A percentile compares a stretch with the other conserved stretches of the same genome.
Conservation (phyloP, 2,329 filamentous ascomycete genomes). For the Trematosphaeria pertusa region DNA sequence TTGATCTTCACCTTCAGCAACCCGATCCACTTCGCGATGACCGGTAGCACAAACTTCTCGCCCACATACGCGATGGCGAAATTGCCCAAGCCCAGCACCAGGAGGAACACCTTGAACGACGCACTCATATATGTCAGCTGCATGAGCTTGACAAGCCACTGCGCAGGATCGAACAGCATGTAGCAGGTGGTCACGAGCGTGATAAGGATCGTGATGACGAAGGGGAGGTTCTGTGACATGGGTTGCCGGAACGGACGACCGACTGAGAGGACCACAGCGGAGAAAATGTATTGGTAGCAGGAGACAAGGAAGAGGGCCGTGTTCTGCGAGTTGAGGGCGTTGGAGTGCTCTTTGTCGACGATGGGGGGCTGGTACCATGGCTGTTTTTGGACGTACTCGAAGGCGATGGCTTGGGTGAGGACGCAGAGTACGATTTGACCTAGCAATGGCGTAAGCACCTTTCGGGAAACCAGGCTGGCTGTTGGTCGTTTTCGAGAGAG, state of each 20-base stretch:
- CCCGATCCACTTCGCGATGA: constrained; percentile 72
- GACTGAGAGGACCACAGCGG: constrained; percentile 88
- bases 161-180: constrained; percentile 78
- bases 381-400: constrained; percentile 76
- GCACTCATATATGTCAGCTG: constrained; percentile 79
- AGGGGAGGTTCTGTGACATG: constrained; percentile 82
- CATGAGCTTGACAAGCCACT: constrained; percentile 77
- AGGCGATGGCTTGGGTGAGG: constrained; percentile 75
- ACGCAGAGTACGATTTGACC: constrained; percentile 88
- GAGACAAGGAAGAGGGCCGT: constrained; percentile 88
- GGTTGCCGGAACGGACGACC: constrained; percentile 87
- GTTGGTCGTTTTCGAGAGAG: constrained; percentile 87
- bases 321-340: constrained; percentile 91
- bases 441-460: constrained; percentile 86
- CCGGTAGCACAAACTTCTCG: constrained; percentile 75
- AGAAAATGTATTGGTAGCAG: constrained; percentile 94
- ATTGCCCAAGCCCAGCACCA: constrained; percentile 73
- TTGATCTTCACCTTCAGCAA: constrained; percentile 63
- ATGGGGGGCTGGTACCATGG: constrained; percentile 85
- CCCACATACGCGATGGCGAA: constrained; percentile 73
- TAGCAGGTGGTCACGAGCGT: constrained; percentile 74
- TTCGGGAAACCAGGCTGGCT: constrained; percentile 88
- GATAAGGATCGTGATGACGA: constrained; percentile 76
- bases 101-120: constrained; percentile 75
- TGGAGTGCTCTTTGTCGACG: constrained; percentile 78